Percentiles rank a stretch among this genome's conserved stretches.
These are phyloP conservation scores for Dryas alaskensis DNA, from an alignment of 306 rosid species.

Conservation along the genomic window DNA sequence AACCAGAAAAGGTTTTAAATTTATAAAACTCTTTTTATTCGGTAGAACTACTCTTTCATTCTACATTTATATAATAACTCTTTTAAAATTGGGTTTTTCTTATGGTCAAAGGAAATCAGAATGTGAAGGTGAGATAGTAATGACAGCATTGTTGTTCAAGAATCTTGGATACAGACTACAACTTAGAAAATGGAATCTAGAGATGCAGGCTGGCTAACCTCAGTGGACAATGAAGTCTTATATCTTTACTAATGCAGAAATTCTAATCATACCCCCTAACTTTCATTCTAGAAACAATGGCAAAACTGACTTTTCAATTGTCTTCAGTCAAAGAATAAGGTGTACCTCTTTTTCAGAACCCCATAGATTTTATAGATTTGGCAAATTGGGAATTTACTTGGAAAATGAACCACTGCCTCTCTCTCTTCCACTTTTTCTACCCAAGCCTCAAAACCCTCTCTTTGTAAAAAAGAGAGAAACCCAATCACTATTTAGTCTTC, in stretches of 20 bases:
- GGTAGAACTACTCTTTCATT: neutral
- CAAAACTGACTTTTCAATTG: neutral
- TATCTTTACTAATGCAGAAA: neutral
- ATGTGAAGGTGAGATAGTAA: neutral
- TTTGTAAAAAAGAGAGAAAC: constrained; percentile 10
- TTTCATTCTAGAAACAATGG: neutral
- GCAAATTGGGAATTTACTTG: constrained; percentile 29
- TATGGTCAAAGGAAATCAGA: neutral
- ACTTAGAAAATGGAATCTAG: neutral
- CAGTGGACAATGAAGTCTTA: neutral
- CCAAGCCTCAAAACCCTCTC: neutral
- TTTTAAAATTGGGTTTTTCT: neutral
- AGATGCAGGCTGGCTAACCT: constrained; percentile 3
- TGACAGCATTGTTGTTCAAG: constrained; percentile 14
- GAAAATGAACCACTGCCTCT: constrained; percentile 31
- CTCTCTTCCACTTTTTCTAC: neutral
- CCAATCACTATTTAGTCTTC: neutral
- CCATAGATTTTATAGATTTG: neutral
- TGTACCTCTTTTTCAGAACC: constrained; percentile 22
- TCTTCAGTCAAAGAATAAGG: constrained; percentile 18
- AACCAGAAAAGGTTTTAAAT: neutral
- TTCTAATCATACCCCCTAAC: too few relatives aligned
- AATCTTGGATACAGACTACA: neutral
- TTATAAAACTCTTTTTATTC: neutral
- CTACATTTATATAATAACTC: neutral